Evolutionary conservation across 163 green algal species (phyloP), one percentile per base, ranked within the genome.

Genomic region (Chloroidium sp.): DNA sequence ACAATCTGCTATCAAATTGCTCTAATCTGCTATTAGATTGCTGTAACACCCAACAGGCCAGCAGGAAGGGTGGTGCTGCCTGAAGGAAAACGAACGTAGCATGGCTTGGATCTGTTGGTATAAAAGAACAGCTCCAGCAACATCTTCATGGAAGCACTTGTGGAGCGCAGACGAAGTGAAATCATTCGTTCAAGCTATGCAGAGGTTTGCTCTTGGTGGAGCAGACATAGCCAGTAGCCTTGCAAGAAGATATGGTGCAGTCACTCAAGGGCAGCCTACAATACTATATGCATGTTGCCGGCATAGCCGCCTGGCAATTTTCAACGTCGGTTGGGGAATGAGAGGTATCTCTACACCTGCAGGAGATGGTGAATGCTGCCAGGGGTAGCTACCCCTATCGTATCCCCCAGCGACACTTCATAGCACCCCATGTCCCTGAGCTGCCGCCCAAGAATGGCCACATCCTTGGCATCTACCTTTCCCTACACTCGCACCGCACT

Each of bases 381-480:
- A 0, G 93, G 87, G 0, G 93, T 97, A 59, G 90, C 94, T 4
- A 94, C 90, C 0, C 94, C 94, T 13, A 92, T 95, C 1, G 94
- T 97, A 87, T 97, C 94, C 0, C 89, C 90, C 84, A 97, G 92
- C 58, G 88, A 93, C 62, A 97, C 88, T 76, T 97, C 91, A 81
- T 97, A 97, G 88, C 94, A 97, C 2, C 93, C 93, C 92, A 97
- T 93, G 60, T 91, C 84, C 74, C 90, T 72, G 72, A 97, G 81
- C 4, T 81, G 83, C 3, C 64, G 69, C 1, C 90, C 92, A 69
- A 97, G 89, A 10, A 82, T 74, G 1, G 93, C 93, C 2, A 90
- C 93, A 36, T 80, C 84, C 4, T 80, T 13, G 0, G 92, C 90
- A 0, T 88, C 77, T n/a, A 97, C 90, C 8, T 79, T 12, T 60